Base-by-base conservation (phyloP, 805 yeast species). In the Candida jianshihensis region DNA sequence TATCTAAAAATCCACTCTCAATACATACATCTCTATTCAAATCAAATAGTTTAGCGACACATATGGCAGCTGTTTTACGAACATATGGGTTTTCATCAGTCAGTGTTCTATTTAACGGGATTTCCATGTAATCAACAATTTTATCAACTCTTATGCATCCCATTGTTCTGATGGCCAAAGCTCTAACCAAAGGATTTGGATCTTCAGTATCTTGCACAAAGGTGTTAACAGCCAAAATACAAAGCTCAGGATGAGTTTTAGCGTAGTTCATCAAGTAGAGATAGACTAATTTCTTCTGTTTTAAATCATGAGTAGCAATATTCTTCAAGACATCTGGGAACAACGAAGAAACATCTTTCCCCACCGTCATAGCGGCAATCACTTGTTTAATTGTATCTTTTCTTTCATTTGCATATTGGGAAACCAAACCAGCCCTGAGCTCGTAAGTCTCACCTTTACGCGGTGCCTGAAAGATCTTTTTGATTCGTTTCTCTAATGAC, bases 151-250 rank as follows among this genome's bases (percentile, higher is more conserved):
- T 69, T 34, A 92, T 88, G 64, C 97, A 90, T 1, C 98, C 97
- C 99, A 92, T 92, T 11, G 99, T 92, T 54, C 98, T 75, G 41
- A 92, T 89, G 1, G 99, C 97, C 62, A 92, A 73, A 1, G 97
- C 96, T 37, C 97, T 72, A 19, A 92, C 89, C 49, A 94, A 70
- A 1, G 99, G 99, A 54, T 92, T 92, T 34, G 96, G 95, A 57
- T 92, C 97, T 56, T 86, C 95, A 2, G 96, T 78, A 62, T 92
- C 99, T 43, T 73, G 75, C 19, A 92, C 96, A 70, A 92, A 92
- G 2, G 98, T 92, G 61, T 92, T 92, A 35, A 92, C 97, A 2
- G 97, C 99, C 49, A 92, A 68, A 46, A 92, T 89, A 56, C 95
- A 87, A 38, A 92, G 70, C 63, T 92, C 98, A 1, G 99, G 98